Base-by-base conservation (phyloP, 2,329 filamentous ascomycete species). In the Daldinia sp. region DNA sequence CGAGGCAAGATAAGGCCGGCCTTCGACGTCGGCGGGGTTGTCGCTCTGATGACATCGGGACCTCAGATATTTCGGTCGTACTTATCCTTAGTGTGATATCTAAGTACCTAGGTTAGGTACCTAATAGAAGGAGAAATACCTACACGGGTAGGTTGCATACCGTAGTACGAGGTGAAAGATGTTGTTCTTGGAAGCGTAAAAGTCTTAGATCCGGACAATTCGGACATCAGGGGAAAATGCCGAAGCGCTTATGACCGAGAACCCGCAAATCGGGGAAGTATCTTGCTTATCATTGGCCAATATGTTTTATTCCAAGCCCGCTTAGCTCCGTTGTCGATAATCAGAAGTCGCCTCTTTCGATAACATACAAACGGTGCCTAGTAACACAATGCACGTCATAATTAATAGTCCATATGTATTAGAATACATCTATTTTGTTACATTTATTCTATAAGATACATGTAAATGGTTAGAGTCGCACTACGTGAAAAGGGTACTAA, bases 1-100 rank as follows among this genome's bases (percentile, higher is more conserved):
- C 77, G 15, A 81, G 68, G 65, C 82, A 84, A 0, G 82, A 83
- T 28, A 82, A 68, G 3, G 81, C 80, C 6, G 78, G 77, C 41
- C 79, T 72, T 42, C 79, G 72, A 6, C 79, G 78, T 15, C 76
- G 76, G 18, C 72, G 77, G 65, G 61, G 41, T 63, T 57, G 69
- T 58, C 68, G 65, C 50, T 75, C 71, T 70, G 71, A 72, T 53
- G 60, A 26, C 28, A 73, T 71, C 70, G 65, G 15, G 65, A 18
- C 9, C 23, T 42, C 3, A 35, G 58, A 5, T 41, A n/a, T 20
- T 42, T 71, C 64, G 66, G 68, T 53, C 61, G 66, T 68, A 68
- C 60, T 1, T 18, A 35, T 28, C 2, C 4, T 23, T 23, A 23
- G 4, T 37, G 28, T 35, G 10, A 2, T 2, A 10, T 35, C 4